Base-by-base conservation (phyloP, 2,329 filamentous ascomycete genomes). In the Neoscytalidium dimidiatum region DNA sequence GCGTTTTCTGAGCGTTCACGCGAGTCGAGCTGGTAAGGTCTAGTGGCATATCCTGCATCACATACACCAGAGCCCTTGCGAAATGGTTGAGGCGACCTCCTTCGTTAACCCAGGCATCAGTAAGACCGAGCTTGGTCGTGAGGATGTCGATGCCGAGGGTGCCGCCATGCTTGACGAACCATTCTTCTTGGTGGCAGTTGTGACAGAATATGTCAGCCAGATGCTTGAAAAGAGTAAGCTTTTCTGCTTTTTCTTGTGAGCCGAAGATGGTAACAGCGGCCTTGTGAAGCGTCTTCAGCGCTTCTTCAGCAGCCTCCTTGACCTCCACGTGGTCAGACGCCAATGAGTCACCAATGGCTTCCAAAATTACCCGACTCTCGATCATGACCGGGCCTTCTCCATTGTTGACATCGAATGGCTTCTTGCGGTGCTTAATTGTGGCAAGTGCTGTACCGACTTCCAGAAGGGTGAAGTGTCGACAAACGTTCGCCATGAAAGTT, bases 21-120 rank as follows among this genome's bases (percentile, higher is more conserved):
- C 95, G 86, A 1, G 95, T 97, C 73, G 90, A 94, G 64, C 96
- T 93, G 1, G 96, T 94, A 1, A 99, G 84, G 75, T 99, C 95
- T 64, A 92, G 87, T 0, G 96, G 95, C 85, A 97, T 97, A 74
- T 99, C 95, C 79, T 99, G 99, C 81, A 99, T 92, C 68, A 99
- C 94, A 78, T 96, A 97, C 79, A 97, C 90, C 64, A 99, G 83
- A n/a, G 94, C 92, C 60, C 92, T 88, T 66, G 95, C 89, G 70
- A 97, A 94, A 66, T 98, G 93, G 62, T 90, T 86, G 74, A 97
- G 93, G 70, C 92, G 91, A 2, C 56, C 52, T 14, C 63, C 63
- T 13, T 89, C 86, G 21, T 87, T 84, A 35, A 99, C 83, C 92
- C 95, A 99, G 1, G 82, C 76, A 71, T 96, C 91, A 46, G 92